These are phyloP conservation scores for Podospora didyma DNA, from an alignment of 495 filamentous ascomycete genomes.

Conservation along the genomic window DNA sequence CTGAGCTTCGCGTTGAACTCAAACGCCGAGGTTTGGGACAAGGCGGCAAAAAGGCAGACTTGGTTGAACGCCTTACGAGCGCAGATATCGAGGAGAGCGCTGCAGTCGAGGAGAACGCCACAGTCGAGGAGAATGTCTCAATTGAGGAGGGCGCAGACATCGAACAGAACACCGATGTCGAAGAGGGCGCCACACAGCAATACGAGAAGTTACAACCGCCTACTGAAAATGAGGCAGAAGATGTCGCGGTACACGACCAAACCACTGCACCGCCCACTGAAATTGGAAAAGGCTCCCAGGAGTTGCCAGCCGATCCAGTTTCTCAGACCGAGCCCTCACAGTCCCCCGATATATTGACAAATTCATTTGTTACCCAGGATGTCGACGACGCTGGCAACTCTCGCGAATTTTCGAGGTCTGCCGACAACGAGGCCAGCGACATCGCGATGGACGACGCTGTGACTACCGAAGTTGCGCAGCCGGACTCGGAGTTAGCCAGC, in stretches of 20 bases:
- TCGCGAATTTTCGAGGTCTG: background rate
- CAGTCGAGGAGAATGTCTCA: background rate
- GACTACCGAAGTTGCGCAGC: constrained; percentile 2
- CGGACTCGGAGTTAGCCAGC: constrained; percentile 34
- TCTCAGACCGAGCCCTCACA: too few species aligned
- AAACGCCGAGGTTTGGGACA: constrained; percentile 52
- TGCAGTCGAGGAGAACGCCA: constrained; percentile 10
- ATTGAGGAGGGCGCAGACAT: too few species aligned
- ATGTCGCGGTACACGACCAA: too few species aligned
- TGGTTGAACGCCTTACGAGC: constrained; percentile 51
- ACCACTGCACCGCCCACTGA: background rate
- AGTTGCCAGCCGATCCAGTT: background rate
- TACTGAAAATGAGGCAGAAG: too few species aligned
- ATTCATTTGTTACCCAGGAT: too few species aligned
- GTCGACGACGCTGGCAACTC: background rate
- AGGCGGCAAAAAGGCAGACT: constrained; percentile 53
- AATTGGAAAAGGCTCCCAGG: background rate
- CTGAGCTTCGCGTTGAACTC: constrained; percentile 55
- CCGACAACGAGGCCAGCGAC: too few species aligned
- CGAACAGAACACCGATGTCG: too few species aligned
- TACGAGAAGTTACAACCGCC: too few species aligned
- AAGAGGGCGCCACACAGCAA: too few species aligned
- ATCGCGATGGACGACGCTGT: constrained; percentile 1
- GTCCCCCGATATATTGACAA: too few species aligned
- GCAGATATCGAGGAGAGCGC: constrained; percentile 13